Evolutionary conservation across 106 monocot species (phyloP), one percentile per base, ranked within the genome.

Genomic region (Phalaenopsis aphrodite): DNA sequence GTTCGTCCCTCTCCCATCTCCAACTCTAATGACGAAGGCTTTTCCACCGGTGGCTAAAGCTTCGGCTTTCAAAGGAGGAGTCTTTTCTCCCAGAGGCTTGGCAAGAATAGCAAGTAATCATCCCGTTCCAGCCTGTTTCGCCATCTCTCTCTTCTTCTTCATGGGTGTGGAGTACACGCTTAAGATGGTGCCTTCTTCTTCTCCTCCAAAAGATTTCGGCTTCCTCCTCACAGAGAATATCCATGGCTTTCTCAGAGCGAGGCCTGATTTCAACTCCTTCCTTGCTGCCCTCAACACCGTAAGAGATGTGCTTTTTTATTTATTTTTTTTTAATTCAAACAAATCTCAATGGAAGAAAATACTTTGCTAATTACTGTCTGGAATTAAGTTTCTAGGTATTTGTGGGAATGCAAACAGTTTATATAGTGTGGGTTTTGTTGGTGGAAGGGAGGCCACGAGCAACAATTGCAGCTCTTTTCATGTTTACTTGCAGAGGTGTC

Each of bases 151-250:
- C 18, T 36, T 91, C 24, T 85, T 93, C 86, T 97, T 97, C 86
- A 92, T 94, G 94, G 88, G 83, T 36, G 94, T 97, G 14, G 96
- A 97, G 87, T 97, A 97, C 86, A 97, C 92, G 8, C 82, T 94
- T 75, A 23, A 21, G 15, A 97, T 97, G 96, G 87, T 97, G 39
- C 89, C 94, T 0, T 75, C 87, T 6, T 11, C 79, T 9, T 83
- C 96, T 18, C 87, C 88, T 37, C 94, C 96, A 0, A 23, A 94
- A n/a, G 96, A 97, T 78, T 41, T 97, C 41, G 96, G 94, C 8
- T 97, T 97, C 83, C 17, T 83, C 47, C 82, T 90, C 75, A 97
- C 96, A 7, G 55, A 41, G 19, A 42, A 80, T 3, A 75, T 96
- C 55, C 80, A 97, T 76, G 36, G 68, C 36, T 3, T 74, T 18